phyloP scores from a whole-genome alignment of 176 grass and related monocot species.

The Cymbopogon citratus region DNA sequence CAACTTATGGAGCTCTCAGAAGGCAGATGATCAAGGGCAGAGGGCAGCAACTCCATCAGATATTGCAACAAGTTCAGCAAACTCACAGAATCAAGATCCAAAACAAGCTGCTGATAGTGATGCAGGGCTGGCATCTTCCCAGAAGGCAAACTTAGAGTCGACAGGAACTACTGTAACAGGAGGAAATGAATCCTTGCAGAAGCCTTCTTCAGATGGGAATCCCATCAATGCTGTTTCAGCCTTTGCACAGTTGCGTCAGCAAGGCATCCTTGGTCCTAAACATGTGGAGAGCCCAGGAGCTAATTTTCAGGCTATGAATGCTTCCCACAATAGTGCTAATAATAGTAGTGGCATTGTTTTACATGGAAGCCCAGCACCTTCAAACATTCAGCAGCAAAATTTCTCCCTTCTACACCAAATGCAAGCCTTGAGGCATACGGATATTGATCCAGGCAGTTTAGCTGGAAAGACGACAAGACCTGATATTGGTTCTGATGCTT shows the following conservation, averaged over 20 bases:
- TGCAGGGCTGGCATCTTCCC: slow-evolving; percentile 37
- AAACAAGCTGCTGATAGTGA: slow-evolving; percentile 44
- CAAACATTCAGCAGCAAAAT: slow-evolving; percentile 67
- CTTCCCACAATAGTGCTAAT: slow-evolving; percentile 34
- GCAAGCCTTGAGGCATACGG: slow-evolving; percentile 55
- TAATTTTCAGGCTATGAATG: slow-evolving; percentile 42
- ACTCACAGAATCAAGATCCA: slow-evolving; percentile 67
- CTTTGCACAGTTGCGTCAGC: slow-evolving; percentile 48
- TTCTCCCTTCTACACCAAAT: slow-evolving; percentile 83
- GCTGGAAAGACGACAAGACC: slow-evolving; percentile 55
- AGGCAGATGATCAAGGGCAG: slow-evolving; percentile 53
- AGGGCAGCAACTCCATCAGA: slow-evolving; percentile 55
- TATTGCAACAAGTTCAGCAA: slow-evolving; percentile 54
- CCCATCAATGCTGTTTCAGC: slow-evolving; percentile 43
- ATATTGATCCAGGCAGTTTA: slow-evolving; percentile 55
- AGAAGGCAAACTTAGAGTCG: slow-evolving; percentile 42
- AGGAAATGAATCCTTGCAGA: slow-evolving; percentile 44
- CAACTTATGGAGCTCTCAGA: slow-evolving; percentile 55
- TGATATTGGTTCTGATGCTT: slow-evolving; percentile 54
- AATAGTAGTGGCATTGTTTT: slow-evolving; percentile 39
- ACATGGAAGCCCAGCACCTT: slow-evolving; percentile 49
- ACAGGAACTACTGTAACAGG: slow-evolving; percentile 33
- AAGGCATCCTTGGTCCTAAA: slow-evolving; percentile 49
- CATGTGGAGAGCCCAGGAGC: slow-evolving; percentile 40
- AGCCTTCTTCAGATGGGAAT: slow-evolving; percentile 45